Evolutionary conservation across 352 stramenopile species (phyloP).

Genomic region (Pythium grandisporangium): DNA sequence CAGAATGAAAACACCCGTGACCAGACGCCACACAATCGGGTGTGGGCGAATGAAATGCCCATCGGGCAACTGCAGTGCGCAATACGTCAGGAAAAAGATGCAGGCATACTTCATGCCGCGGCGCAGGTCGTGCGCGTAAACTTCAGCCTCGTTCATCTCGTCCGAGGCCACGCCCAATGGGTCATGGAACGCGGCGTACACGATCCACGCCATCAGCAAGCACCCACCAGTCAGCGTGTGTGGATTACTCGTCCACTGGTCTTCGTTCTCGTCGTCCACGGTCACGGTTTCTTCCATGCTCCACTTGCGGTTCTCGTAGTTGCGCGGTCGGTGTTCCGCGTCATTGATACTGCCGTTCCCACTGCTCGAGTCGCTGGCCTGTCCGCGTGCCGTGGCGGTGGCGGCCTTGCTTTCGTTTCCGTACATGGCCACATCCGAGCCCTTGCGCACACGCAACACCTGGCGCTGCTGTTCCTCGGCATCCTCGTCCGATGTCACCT

Average conservation of each 20-base stretch:
- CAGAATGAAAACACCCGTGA: conserved; percentile 87
- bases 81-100: conserved; percentile 85
- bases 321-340: conserved; percentile 13
- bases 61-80: conserved; percentile 75
- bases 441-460: conserved; percentile 41
- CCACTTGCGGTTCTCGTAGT: conserved; percentile 81
- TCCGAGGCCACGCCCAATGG: conserved; percentile 13
- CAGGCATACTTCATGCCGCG: conserved; percentile 70
- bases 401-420: conserved; percentile 16
- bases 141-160: conserved; percentile 5
- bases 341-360: conserved; percentile 1
- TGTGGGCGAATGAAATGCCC: conserved; percentile 85
- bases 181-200: conserved; percentile 81
- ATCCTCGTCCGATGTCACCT: too few relatives aligned
- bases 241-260: conserved; percentile 76
- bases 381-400: neutral
- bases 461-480: conserved; percentile 28
- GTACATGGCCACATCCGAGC: conserved; percentile 53
- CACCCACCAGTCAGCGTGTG: conserved; percentile 76
- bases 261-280: conserved; percentile 63
- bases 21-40: conserved; percentile 85
- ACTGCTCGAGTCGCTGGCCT: neutral
- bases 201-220: conserved; percentile 74
- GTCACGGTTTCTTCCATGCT: conserved; percentile 75
- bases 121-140: conserved; percentile 37